phyloP scores from a whole-genome alignment of 495 filamentous ascomycete species.

The Penicillium chermesinum region DNA sequence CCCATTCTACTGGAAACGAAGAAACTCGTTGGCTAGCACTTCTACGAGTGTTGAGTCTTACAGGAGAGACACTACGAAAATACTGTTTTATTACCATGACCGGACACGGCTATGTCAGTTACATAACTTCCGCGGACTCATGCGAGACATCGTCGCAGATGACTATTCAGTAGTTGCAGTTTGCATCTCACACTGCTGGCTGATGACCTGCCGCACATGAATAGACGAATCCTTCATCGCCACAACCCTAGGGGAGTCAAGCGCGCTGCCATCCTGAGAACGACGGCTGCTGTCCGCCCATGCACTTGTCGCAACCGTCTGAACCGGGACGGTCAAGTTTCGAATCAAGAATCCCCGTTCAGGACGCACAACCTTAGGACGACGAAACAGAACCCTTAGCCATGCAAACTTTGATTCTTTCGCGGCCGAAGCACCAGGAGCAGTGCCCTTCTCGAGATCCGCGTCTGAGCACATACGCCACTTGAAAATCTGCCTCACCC shows the following conservation, averaged over 20 bases:
- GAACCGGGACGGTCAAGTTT: slow-evolving; percentile 17
- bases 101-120: too few species aligned
- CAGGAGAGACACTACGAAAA: too few species aligned
- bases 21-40: background rate
- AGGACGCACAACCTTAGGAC: background rate
- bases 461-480: slow-evolving; percentile 9
- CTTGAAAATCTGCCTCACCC: slow-evolving; percentile 26
- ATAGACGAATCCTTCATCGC: slow-evolving; percentile 21
- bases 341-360: slow-evolving; percentile 14
- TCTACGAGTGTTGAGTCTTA: too few species aligned
- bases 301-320: slow-evolving; percentile 33
- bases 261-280: background rate
- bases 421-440: background rate
- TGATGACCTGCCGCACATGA: slow-evolving; percentile 36
- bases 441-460: slow-evolving; percentile 26
- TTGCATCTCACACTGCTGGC: slow-evolving; percentile 37
- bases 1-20: slow-evolving; percentile 1
- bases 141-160: too few species aligned
- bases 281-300: slow-evolving; percentile 29
- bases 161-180: too few species aligned
- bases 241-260: background rate
- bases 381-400: background rate
- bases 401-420: too few species aligned
- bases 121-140: too few species aligned
- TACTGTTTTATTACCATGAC: too few species aligned